Evolutionary conservation across 805 yeast genomes (phyloP).

Genomic region (Wickerhamia fluorescens): DNA sequence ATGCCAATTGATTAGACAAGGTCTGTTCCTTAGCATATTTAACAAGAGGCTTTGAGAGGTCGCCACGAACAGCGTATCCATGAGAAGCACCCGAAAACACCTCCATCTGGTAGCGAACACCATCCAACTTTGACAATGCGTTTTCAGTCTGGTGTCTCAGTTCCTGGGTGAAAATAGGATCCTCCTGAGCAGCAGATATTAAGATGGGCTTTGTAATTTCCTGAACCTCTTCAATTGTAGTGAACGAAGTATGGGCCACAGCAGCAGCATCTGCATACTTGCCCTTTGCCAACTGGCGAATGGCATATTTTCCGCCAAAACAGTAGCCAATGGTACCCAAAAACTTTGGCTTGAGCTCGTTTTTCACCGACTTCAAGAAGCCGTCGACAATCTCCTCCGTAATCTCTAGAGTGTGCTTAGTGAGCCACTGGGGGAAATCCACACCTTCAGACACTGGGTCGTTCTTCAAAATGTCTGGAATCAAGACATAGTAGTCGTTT

Average conservation of each 20-base stretch:
- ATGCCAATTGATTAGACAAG: constrained; percentile 35
- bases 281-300: constrained; percentile 19
- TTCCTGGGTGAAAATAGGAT: constrained; percentile 55
- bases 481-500: constrained; percentile 11
- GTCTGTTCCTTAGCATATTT: constrained; percentile 65
- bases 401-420: constrained; percentile 6
- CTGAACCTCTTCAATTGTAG: constrained; percentile 56
- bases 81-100: constrained; percentile 60
- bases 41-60: constrained; percentile 43
- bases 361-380: constrained; percentile 5
- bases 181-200: constrained; percentile 75
- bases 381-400: constrained; percentile 8
- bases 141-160: constrained; percentile 56
- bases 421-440: constrained; percentile 4
- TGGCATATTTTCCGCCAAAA: constrained; percentile 17
- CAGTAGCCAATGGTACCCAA: constrained; percentile 16
- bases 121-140: constrained; percentile 43
- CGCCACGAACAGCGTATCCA: constrained; percentile 81
- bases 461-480: constrained; percentile 24
- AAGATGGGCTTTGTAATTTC: constrained; percentile 56
- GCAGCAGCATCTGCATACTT: constrained; percentile 55
- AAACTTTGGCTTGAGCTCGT: constrained; percentile 2
- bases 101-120: constrained; percentile 53
- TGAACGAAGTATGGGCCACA: constrained; percentile 78
- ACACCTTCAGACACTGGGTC: constrained; percentile 11